Conservation (phyloP, 1,284 basidiomycete species). For the Gymnopus androsaceus region DNA sequence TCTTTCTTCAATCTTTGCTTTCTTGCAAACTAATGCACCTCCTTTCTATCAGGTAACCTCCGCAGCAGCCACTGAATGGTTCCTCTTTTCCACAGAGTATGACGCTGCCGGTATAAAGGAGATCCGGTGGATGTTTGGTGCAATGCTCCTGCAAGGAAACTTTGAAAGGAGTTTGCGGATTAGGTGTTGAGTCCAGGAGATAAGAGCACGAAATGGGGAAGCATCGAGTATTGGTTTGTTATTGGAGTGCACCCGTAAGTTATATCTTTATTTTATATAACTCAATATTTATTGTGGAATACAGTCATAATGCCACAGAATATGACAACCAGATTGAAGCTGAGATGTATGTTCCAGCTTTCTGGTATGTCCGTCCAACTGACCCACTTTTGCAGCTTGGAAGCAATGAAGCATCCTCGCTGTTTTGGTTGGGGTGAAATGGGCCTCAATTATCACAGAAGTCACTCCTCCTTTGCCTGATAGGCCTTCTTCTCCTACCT, state of each 20-base stretch:
- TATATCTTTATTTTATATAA: no score
- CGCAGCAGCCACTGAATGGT: slow-evolving; percentile 70
- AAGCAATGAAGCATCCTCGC: slow-evolving; percentile 75
- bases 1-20: slow-evolving; percentile 6
- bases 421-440: slow-evolving; percentile 87
- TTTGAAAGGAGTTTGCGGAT: slow-evolving; percentile 75
- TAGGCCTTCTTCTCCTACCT: slow-evolving; percentile 61
- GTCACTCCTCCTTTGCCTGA: slow-evolving; percentile 69
- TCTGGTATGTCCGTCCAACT: slow-evolving; percentile 4
- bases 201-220: slow-evolving; percentile 55
- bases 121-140: slow-evolving; percentile 81
- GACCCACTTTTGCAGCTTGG: slow-evolving; percentile 46
- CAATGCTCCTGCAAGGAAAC: slow-evolving; percentile 62
- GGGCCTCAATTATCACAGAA: slow-evolving; percentile 77
- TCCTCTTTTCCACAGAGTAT: slow-evolving; percentile 61
- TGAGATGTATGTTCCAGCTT: slow-evolving; percentile 55
- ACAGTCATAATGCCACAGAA: slow-evolving; percentile 68
- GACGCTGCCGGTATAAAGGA: slow-evolving; percentile 59
- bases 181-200: slow-evolving; percentile 57
- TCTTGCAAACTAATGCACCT: no score
- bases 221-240: slow-evolving; percentile 73
- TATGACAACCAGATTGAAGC: slow-evolving; percentile 71
- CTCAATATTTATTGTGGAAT: not conserved
- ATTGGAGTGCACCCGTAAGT: slow-evolving; percentile 75
- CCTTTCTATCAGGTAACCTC: slow-evolving; percentile 51